phyloP scores from a whole-genome alignment of 495 filamentous ascomycete genomes.

The Xylaria telfairii region DNA sequence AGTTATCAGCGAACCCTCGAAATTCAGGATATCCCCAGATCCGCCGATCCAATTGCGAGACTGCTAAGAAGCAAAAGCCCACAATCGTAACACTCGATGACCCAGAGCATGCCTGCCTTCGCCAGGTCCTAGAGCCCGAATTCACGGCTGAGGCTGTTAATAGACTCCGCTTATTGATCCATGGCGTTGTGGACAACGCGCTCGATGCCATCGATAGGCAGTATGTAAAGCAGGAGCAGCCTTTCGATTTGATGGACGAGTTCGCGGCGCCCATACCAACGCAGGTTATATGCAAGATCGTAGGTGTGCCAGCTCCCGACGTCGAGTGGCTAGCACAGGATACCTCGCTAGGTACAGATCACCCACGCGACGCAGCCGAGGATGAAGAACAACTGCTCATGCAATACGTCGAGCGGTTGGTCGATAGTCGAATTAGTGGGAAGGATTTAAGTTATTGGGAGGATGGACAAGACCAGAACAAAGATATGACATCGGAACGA shows the following conservation, averaged over 20 bases:
- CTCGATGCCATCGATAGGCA: slow-evolving; percentile 36
- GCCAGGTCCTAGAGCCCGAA: neutral
- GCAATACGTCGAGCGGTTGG: neutral
- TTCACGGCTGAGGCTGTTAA: slow-evolving; percentile 2
- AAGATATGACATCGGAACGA: slow-evolving; percentile 48
- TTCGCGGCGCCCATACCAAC: slow-evolving; percentile 39
- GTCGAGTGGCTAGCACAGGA: slow-evolving; percentile 1
- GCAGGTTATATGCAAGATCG: slow-evolving; percentile 25
- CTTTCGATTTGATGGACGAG: slow-evolving; percentile 40
- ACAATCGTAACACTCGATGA: neutral
- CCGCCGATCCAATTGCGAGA: slow-evolving; percentile 6
- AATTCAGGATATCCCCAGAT: slow-evolving; percentile 54
- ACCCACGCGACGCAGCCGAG: slow-evolving; percentile 38
- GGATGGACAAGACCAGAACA: slow-evolving; percentile 20
- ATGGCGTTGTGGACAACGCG: slow-evolving; percentile 39
- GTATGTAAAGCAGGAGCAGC: slow-evolving; percentile 19
- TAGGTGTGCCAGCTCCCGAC: neutral
- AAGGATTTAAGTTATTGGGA: slow-evolving; percentile 47
- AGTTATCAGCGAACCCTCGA: slow-evolving; percentile 43
- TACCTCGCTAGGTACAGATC: slow-evolving; percentile 21
- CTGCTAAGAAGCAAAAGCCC: neutral
- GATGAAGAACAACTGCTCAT: slow-evolving; percentile 28
- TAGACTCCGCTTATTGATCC: slow-evolving; percentile 37
- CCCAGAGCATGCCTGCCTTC: neutral
- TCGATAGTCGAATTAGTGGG: slow-evolving; percentile 31